These are phyloP conservation scores for Candida golubevii DNA, from an alignment of 805 yeast genomes.

Conservation along the genomic window DNA sequence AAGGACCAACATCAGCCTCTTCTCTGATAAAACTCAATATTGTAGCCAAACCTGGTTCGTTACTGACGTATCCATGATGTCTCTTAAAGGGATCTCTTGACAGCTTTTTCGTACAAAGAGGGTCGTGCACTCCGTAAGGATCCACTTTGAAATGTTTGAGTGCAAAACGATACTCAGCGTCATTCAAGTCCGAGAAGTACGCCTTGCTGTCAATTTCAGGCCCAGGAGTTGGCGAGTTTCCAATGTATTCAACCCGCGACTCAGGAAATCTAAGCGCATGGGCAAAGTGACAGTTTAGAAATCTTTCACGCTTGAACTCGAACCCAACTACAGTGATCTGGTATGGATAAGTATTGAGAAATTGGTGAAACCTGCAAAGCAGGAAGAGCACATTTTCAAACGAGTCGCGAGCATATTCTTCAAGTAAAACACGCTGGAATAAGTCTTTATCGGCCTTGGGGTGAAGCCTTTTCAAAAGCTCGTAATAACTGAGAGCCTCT, in stretches of 20 bases:
- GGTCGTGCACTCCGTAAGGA: constrained; percentile 51
- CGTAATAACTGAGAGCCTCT: constrained; percentile 57
- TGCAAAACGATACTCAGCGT: constrained; percentile 52
- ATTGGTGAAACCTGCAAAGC: constrained; percentile 48
- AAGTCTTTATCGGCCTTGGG: constrained; percentile 2
- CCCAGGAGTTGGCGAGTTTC: constrained; percentile 52
- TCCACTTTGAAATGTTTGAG: constrained; percentile 49
- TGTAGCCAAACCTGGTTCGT: constrained; percentile 21
- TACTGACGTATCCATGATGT: constrained; percentile 31
- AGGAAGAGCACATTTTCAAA: constrained; percentile 71
- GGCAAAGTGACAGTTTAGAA: constrained; percentile 49
- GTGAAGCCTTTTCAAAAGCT: constrained; percentile 35
- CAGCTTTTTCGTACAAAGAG: constrained; percentile 44
- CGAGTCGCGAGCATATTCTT: constrained; percentile 75
- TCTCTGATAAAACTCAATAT: constrained; percentile 7
- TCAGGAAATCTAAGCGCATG: constrained; percentile 42
- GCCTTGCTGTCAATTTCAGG: constrained; percentile 16
- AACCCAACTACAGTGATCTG: constrained; percentile 62
- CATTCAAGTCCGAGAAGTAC: constrained; percentile 46
- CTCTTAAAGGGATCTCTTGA: constrained; percentile 55
- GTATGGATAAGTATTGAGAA: constrained; percentile 45
- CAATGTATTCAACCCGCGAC: constrained; percentile 44
- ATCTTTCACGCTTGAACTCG: constrained; percentile 65
- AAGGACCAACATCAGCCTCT: no score
- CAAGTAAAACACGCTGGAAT: constrained; percentile 40